Evolutionary conservation across 2,329 filamentous ascomycete species (phyloP).

Genomic region (Neonectria punicea): DNA sequence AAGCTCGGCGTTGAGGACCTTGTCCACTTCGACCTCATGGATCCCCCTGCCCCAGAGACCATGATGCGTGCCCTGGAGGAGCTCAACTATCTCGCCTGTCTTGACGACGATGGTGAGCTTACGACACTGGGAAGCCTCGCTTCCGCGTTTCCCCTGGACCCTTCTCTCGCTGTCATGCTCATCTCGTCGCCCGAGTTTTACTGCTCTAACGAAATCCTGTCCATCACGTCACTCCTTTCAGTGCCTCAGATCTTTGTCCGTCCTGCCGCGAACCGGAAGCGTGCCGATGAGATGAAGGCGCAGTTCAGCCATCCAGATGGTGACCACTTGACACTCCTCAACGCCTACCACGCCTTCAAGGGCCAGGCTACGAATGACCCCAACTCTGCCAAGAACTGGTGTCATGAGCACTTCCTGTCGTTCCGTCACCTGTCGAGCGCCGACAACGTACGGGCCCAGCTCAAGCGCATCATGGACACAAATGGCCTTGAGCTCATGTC

Average conservation of each 20-base stretch:
- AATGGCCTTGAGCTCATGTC: conserved; percentile 86
- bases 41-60: conserved; percentile 96
- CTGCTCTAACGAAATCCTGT: conserved; percentile 98
- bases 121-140: conserved; percentile 87
- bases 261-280: conserved; percentile 84
- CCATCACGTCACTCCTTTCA: conserved; percentile 91
- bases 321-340: conserved; percentile 94
- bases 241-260: conserved; percentile 95
- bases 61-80: conserved; percentile 98
- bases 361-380: conserved; percentile 68
- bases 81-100: conserved; percentile 94
- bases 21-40: conserved; percentile 99
- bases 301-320: conserved; percentile 93
- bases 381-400: conserved; percentile 86
- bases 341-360: conserved; percentile 98
- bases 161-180: conserved; percentile 94
- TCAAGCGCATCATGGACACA: conserved; percentile 97
- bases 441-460: conserved; percentile 91
- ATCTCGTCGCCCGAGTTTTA: conserved; percentile 98
- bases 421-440: conserved; percentile 89
- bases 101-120: conserved; percentile 95
- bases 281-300: conserved; percentile 96
- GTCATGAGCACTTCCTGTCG: conserved; percentile 95
- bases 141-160: conserved; percentile 95
- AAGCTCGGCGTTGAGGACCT: conserved; percentile 96